A percentile compares a stretch with the other conserved stretches of the same genome.
Evolutionary conservation across 1,284 basidiomycete genomes (phyloP).

Genomic region (Ceratobasidium sp.): DNA sequence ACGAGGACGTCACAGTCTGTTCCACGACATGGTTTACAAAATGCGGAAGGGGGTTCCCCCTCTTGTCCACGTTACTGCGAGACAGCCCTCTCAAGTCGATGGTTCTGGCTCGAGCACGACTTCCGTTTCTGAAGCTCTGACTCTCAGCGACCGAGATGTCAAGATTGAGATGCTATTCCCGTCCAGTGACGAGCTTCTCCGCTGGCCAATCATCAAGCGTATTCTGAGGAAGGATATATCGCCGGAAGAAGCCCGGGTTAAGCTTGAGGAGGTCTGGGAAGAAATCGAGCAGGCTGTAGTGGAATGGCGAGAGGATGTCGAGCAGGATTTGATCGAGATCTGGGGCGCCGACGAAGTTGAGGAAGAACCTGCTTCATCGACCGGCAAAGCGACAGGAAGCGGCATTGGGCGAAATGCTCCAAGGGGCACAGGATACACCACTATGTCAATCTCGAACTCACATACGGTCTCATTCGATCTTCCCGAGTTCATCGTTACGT

Average conservation of each 20-base stretch:
- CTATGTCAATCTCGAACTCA: not conserved
- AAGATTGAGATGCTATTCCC: not conserved
- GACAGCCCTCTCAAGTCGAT: not conserved
- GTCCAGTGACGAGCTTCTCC: not conserved
- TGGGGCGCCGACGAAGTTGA: not conserved
- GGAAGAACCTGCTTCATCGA: not conserved
- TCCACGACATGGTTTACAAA: not conserved
- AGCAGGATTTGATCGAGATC: constrained; percentile 12
- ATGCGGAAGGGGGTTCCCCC: not conserved
- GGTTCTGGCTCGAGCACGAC: not conserved
- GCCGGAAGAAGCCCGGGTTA: not conserved
- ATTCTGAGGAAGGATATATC: not conserved
- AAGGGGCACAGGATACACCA: not conserved
- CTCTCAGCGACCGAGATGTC: not conserved
- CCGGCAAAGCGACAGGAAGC: not conserved
- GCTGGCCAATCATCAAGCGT: not conserved
- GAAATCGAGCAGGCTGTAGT: not conserved
- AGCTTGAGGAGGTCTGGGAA: not conserved
- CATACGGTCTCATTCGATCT: not conserved
- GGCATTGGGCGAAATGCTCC: not conserved
- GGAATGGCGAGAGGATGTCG: constrained; percentile 7
- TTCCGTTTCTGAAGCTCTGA: not conserved
- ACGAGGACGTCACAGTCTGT: not conserved
- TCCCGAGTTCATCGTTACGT: constrained; percentile 12
- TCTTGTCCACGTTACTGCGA: not conserved